Conservation (phyloP, 2,329 filamentous ascomycete genomes). For the Paraphoma sp. region DNA sequence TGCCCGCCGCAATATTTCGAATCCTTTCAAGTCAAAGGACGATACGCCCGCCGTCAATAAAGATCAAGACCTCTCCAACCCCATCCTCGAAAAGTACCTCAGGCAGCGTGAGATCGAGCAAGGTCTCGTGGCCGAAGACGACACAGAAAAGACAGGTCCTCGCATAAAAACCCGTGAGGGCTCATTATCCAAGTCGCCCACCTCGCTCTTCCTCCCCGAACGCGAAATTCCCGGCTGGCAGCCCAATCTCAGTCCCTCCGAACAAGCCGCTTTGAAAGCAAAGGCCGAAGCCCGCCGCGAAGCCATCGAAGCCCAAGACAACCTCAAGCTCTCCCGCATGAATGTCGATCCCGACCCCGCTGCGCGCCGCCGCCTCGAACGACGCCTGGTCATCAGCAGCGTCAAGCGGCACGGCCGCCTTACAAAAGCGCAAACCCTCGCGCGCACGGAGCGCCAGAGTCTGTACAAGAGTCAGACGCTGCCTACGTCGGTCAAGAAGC, state of each 20-base stretch:
- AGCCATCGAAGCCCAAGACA: conserved; percentile 14
- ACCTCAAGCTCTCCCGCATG: conserved; percentile 63
- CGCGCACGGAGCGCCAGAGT: conserved; percentile 67
- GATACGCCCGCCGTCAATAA: conserved; percentile 6
- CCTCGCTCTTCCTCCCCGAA: conserved; percentile 34
- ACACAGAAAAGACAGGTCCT: neutral
- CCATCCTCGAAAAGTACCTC: conserved; percentile 68
- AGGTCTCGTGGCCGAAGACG: neutral
- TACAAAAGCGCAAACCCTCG: conserved; percentile 70
- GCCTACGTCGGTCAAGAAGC: conserved; percentile 90
- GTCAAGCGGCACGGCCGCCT: conserved; percentile 73
- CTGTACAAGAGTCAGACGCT: conserved; percentile 72
- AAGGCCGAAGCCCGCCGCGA: conserved; percentile 13
- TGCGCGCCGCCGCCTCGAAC: conserved; percentile 76
- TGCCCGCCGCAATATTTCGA: conserved; percentile 22
- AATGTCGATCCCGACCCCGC: conserved; percentile 76
- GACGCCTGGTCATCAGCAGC: conserved; percentile 81
- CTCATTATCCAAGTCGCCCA: conserved; percentile 18
- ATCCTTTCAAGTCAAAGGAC: conserved; percentile 15
- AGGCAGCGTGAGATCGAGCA: conserved; percentile 19
- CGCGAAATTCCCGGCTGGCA: conserved; percentile 33
- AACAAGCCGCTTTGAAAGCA: conserved; percentile 18
- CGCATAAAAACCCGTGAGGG: conserved; percentile 22
- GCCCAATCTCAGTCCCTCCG: conserved; percentile 20
- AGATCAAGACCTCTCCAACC: conserved; percentile 51